Conservation (phyloP, 805 yeast species). For the Myxozyma neotropica region DNA sequence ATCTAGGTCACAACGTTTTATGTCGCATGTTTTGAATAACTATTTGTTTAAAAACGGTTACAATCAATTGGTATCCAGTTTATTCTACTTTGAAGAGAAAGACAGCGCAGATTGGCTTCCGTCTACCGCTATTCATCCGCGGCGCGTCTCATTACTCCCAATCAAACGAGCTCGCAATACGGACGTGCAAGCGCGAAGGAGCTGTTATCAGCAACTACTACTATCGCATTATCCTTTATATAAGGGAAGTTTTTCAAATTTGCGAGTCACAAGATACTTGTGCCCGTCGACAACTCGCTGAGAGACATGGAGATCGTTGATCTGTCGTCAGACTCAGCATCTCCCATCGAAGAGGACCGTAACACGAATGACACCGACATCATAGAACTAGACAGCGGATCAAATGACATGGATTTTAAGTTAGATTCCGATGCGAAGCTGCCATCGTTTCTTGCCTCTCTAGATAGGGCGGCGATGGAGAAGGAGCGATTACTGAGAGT, state of each 20-base stretch:
- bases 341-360: constrained; percentile 1
- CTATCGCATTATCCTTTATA: too few relatives aligned
- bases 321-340: constrained; percentile 3
- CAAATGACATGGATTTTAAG: neutral
- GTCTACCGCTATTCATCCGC: too few relatives aligned
- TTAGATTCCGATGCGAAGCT: neutral
- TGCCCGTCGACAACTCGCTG: neutral
- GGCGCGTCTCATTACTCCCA: too few relatives aligned
- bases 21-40: too few relatives aligned
- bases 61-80: too few relatives aligned
- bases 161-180: too few relatives aligned
- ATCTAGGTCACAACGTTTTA: too few relatives aligned
- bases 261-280: neutral
- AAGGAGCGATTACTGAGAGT: constrained; percentile 27
- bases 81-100: too few relatives aligned
- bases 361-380: neutral
- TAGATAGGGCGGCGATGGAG: constrained; percentile 33
- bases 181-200: too few relatives aligned
- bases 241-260: neutral
- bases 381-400: neutral
- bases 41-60: too few relatives aligned
- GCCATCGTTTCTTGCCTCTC: constrained; percentile 12
- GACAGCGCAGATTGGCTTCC: too few relatives aligned
- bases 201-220: too few relatives aligned
- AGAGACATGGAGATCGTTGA: constrained; percentile 2